Conservation (phyloP, 2,329 filamentous ascomycete genomes). For the Fusarium beomiforme region DNA sequence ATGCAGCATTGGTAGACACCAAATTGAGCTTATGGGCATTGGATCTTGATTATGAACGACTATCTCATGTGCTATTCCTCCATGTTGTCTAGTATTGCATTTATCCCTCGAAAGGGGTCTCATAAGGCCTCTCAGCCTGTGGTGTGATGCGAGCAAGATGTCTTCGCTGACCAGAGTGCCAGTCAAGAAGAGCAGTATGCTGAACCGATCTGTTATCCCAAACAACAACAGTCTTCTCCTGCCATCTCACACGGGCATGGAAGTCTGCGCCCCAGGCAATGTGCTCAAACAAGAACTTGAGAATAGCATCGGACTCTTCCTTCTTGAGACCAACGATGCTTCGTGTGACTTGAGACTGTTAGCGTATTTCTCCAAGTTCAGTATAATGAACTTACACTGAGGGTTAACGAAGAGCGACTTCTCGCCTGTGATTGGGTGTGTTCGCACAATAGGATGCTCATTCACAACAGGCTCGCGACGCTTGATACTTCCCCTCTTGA, state of each 20-base stretch:
- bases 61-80: not conserved
- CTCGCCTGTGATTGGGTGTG: constrained; percentile 84
- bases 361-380: not conserved
- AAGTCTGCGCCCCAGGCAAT: constrained; percentile 68
- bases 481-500: constrained; percentile 74
- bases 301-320: constrained; percentile 81
- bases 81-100: not conserved
- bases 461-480: constrained; percentile 79
- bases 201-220: constrained; percentile 87
- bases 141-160: constrained; percentile 86
- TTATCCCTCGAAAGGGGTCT: constrained; percentile 64
- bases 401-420: constrained; percentile 87
- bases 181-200: constrained; percentile 84
- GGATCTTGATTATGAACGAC: not conserved
- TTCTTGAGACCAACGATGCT: constrained; percentile 85
- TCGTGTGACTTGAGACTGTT: constrained; percentile 70
- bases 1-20: no score
- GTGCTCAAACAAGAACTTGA: constrained; percentile 75
- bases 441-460: constrained; percentile 81
- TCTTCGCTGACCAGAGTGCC: constrained; percentile 80
- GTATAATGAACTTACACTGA: constrained; percentile 69
- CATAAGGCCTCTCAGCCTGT: constrained; percentile 80
- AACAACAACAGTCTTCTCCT: constrained; percentile 80
- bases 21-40: no score
- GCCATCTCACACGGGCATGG: constrained; percentile 80